These are phyloP conservation scores for Westerdykella aurantiaca DNA, from an alignment of 2,329 filamentous ascomycete genomes.

Conservation along the genomic window DNA sequence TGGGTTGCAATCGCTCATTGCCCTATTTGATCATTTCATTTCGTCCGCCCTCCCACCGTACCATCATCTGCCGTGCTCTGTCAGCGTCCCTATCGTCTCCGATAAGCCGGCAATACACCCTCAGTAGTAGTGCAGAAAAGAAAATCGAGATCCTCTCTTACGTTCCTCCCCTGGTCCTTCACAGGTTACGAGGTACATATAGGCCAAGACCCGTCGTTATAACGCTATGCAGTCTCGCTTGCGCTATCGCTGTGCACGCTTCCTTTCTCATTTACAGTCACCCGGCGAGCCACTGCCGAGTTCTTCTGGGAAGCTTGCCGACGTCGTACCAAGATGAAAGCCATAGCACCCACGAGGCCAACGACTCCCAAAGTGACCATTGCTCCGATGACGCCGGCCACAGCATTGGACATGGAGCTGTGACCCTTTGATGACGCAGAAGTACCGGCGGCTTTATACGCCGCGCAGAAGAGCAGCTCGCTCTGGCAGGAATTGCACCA, in stretches of 20 bases:
- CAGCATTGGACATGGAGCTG: conserved; percentile 34
- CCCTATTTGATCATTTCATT: no score
- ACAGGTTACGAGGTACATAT: no score
- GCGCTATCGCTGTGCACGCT: background rate
- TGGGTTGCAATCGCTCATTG: no score
- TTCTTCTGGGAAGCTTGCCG: background rate
- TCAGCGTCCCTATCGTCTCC: no score
- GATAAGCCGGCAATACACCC: no score
- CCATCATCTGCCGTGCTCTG: no score
- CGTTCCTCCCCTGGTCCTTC: no score
- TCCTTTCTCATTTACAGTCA: background rate
- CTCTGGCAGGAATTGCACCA: conserved; percentile 49
- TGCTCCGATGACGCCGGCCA: conserved; percentile 50
- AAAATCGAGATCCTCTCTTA: no score
- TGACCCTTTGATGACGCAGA: background rate
- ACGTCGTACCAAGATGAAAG: conserved; percentile 2
- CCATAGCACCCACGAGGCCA: conserved; percentile 2
- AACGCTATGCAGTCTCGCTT: background rate
- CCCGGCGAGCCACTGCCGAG: background rate
- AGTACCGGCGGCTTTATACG: conserved; percentile 18
- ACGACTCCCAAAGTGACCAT: conserved; percentile 43
- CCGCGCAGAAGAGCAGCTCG: conserved; percentile 44
- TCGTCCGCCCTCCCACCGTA: no score
- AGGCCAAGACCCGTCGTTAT: no score
- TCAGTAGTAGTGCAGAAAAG: no score